Evolutionary conservation across 345 rosid species (phyloP).

Genomic region (Eucalyptus globulus): DNA sequence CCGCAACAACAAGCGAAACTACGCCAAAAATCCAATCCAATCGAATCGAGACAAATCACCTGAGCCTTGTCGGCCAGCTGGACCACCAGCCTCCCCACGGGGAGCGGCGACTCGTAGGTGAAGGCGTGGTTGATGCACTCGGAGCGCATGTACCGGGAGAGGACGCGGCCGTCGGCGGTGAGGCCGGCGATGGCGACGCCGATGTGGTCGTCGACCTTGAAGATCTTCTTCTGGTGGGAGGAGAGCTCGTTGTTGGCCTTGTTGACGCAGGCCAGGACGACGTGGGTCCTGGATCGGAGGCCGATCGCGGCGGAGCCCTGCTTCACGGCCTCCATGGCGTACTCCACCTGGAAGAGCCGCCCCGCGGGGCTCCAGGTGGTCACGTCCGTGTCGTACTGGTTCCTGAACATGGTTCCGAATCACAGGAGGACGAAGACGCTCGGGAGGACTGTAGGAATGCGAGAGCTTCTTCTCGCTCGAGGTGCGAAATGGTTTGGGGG

Average conservation of each 20-base stretch:
- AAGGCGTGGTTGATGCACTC: slow-evolving; percentile 83
- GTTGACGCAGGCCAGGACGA: slow-evolving; percentile 84
- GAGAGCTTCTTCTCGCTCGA: neutral
- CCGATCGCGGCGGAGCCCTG: slow-evolving; percentile 99
- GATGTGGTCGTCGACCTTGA: slow-evolving; percentile 95
- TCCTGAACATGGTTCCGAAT: slow-evolving; percentile 61
- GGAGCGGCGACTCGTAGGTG: slow-evolving; percentile 93
- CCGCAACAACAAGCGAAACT: neutral
- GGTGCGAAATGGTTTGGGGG: neutral
- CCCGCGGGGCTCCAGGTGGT: slow-evolving; percentile 99
- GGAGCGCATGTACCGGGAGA: slow-evolving; percentile 91
- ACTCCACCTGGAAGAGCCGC: slow-evolving; percentile 90
- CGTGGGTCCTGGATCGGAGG: slow-evolving; percentile 95
- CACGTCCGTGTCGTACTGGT: slow-evolving; percentile 97
- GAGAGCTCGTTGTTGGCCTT: slow-evolving; percentile 92
- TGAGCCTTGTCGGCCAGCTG: slow-evolving; percentile 98
- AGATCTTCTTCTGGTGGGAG: slow-evolving; percentile 97
- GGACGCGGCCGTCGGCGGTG: slow-evolving; percentile 96
- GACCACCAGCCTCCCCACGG: slow-evolving; percentile 92
- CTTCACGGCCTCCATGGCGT: slow-evolving; percentile 99
- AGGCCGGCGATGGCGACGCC: slow-evolving; percentile 98
- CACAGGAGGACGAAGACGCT: neutral
- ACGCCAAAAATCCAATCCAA: neutral
- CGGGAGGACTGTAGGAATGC: neutral
- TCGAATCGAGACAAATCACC: slow-evolving; percentile 14